Percentiles rank a stretch among this genome's conserved stretches.
Conservation (phyloP, 1,139 yeast genomes). For the Pichia cactophila region DNA sequence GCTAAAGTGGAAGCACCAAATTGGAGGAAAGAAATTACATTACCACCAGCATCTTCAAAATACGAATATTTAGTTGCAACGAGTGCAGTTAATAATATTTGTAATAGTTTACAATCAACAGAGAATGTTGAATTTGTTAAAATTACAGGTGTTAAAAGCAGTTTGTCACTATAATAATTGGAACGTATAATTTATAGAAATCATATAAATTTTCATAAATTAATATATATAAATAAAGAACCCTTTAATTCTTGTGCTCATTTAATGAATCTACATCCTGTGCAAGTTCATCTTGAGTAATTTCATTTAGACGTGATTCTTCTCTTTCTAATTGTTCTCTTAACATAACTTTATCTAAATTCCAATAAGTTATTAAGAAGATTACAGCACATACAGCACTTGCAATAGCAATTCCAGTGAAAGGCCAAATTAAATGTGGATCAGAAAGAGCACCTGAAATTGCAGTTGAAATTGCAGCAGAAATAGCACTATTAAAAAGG, state of each 20-base stretch:
- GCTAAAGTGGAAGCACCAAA: conserved; percentile 49
- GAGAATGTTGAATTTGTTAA: conserved; percentile 23
- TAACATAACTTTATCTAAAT: conserved; percentile 47
- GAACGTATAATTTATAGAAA: too few species aligned
- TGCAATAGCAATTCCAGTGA: conserved; percentile 42
- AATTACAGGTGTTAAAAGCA: conserved; percentile 9
- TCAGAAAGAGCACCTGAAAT: conserved; percentile 46
- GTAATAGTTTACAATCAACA: conserved; percentile 59
- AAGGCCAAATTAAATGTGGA: conserved; percentile 50
- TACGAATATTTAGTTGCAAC: conserved; percentile 65
- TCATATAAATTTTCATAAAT: too few species aligned
- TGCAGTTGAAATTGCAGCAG: conserved; percentile 54
- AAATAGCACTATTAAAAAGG: conserved; percentile 50
- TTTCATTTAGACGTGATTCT: neutral
- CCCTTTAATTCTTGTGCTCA: too few species aligned
- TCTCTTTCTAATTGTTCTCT: conserved; percentile 21
- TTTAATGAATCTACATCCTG: neutral
- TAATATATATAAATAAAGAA: neutral
- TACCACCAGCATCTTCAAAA: conserved; percentile 72
- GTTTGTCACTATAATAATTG: conserved; percentile 3
- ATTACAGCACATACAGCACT: conserved; percentile 37
- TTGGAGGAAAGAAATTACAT: conserved; percentile 60
- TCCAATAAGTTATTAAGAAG: conserved; percentile 43
- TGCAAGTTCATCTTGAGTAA: neutral
- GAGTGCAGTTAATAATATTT: conserved; percentile 62